Conservation (phyloP, 2,329 filamentous ascomycete genomes). For the Epichloe gansuensis region DNA sequence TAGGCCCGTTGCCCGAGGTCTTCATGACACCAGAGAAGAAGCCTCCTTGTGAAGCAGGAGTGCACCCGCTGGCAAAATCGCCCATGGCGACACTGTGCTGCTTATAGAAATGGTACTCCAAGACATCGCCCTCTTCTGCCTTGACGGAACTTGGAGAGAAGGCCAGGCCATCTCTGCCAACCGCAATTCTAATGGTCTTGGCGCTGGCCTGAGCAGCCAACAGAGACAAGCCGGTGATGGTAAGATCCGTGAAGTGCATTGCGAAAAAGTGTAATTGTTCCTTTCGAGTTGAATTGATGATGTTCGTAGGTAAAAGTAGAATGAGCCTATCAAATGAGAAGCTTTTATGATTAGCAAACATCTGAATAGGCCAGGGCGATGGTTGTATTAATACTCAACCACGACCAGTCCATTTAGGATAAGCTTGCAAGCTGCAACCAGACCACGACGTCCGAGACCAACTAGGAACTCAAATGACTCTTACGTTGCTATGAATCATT, state of each 20-base stretch:
- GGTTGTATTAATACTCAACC: not conserved
- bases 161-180: constrained; percentile 28
- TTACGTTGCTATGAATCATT: too few relatives aligned
- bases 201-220: constrained; percentile 12
- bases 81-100: constrained; percentile 34
- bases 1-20: not conserved
- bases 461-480: too few relatives aligned
- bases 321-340: not conserved
- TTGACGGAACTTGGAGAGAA: constrained; percentile 22
- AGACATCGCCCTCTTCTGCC: constrained; percentile 31
- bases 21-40: constrained; percentile 9
- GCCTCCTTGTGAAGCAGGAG: constrained; percentile 17
- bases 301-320: too few relatives aligned
- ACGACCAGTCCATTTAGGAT: not conserved
- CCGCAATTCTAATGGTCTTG: constrained; percentile 24
- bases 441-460: not conserved
- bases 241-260: constrained; percentile 10
- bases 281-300: too few relatives aligned
- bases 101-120: constrained; percentile 39
- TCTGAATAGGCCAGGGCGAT: not conserved
- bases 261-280: not conserved
- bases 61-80: constrained; percentile 36
- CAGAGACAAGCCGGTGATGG: constrained; percentile 6
- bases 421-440: not conserved
- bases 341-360: not conserved